Base-by-base conservation (phyloP, 2,329 filamentous ascomycete species). In the Alternaria rosae region DNA sequence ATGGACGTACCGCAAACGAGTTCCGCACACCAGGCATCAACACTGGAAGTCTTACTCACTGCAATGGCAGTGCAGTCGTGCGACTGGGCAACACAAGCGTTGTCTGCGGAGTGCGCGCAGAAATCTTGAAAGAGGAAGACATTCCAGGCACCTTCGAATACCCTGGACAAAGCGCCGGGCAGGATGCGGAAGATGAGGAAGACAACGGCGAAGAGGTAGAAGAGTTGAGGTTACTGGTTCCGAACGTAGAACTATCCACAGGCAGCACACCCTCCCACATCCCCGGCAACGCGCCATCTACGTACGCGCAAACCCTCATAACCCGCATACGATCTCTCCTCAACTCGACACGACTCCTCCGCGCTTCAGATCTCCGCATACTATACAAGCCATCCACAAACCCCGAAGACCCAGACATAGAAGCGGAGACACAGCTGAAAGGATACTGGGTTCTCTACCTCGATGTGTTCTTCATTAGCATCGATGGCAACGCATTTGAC, bases 361-460 rank as follows among this genome's bases (percentile, higher is more conserved):
- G 87, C 50, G 84, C 86, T 0, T 84, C 87, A 17, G 89, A 92
- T 70, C 80, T 98, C 73, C 85, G 90, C 71, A 93, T 98, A 78
- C 89, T 86, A 84, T 86, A 92, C 71, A 83, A 84, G 41, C 83
- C 83, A 23, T 81, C 84, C 17, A 61, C 66, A 1, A 78, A 80
- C 54, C 55, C 81, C n/a, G 78, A 78, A 26, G 76, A 82, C 30
- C 82, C 86, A 59, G 78, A 83, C 17, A 83, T 85, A 21, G 82
- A 84, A 5, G 75, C 80, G 6, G 74, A 76, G 41, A 77, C 78
- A 8, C 85, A 88, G 65, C 80, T 94, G 11, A 94, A 92, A 76
- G 95, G 91, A 0, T 98, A 96, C 79, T 99, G 94, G 95, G 90
- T 92, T 10, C 87, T 99, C 20, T 97, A 97, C 79, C 92, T 99